Base-by-base conservation (phyloP, 2,329 filamentous ascomycete genomes). In the Penicillium rolfsii region DNA sequence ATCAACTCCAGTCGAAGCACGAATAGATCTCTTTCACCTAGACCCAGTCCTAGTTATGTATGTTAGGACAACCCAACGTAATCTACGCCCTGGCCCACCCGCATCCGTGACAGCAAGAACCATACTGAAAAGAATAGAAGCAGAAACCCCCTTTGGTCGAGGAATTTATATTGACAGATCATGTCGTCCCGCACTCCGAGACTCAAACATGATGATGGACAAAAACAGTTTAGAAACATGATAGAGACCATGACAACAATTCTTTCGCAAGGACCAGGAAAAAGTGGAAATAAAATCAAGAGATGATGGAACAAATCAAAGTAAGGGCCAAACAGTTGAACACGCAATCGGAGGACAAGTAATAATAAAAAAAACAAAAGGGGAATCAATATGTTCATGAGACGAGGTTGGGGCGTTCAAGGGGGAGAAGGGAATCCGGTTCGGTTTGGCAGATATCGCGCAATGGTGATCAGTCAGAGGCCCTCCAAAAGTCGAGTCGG, bases 311-410 rank as follows among this genome's bases (percentile, higher is more conserved):
- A 33, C 64, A 52, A 58, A 28, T 35, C 36, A 55, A 30, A 22
- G 40, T 24, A 33, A 33, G 30, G 30, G 11, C 30, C 9, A 24
- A 64, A 52, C 57, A 58, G 58, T 22, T 22, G 43, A 55, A 60
- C 59, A 58, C 41, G 53, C 53, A 46, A 62, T 26, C 58, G 64
- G 59, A 66, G 69, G 71, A 30, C 14, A 36, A 36, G 50, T 33
- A 33, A 38, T 26, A 22, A 36, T 4, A 14, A 28, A 40, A 52
- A 64, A 63, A 74, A 74, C 72, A 74, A 71, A 76, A 70, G 73
- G 72, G 73, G 73, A 76, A 76, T 76, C 73, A 74, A 76, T 67
- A 76, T 71, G 67, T 71, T 74, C 70, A 73, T 70, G 73, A 74
- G 74, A 73, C 70, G 74, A 75, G 73, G 72, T 70, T 70, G 65